Evolutionary conservation across 176 grass and related monocot genomes (phyloP), one percentile per base, ranked within the genome.

Genomic region (Eremochloa ophiuroides): DNA sequence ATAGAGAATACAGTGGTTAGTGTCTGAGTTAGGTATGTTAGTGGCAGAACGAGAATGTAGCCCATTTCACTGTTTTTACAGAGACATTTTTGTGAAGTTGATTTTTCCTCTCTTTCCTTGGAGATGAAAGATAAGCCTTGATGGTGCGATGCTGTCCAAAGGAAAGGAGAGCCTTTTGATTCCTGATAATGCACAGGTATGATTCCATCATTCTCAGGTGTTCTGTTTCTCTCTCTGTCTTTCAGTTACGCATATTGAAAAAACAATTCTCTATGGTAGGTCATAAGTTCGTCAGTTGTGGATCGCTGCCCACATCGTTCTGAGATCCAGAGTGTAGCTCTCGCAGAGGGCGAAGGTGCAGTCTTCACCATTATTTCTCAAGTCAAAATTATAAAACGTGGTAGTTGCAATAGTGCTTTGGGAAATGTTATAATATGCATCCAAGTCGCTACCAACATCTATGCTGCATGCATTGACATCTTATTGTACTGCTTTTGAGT

Each of bases 121-220:
- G 75, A 81, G 10, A 58, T 60, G 29, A 43, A 87, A 97, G 96
- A 90, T 95, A 91, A 88, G 84, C 79, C 91, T 93, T 91, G 88
- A 88, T 73, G 93, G 80, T 38, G 82, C 64, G 7, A 80, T 53
- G 16, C 35, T 91, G 73, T 89, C 88, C 29, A 93, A 47, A 81
- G 88, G 96, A 82, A 98, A 98, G 77, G 91, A 95, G 83, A 91
- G 91, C 84, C 96, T 99, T 34, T 33, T 99, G 69, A 95, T 99
- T 90, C 96, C 93, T 82, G 80, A 95, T 59, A 86, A 22, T 73
- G 82, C 96, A 64, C 66, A 95, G 82, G 93, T 99, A 53, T 56
- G 38, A 42, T 56, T 59, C 11, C 6, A 31, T 27, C 46, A 59
- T 70, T 69, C 43, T 12, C 25, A 68, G 25, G 17, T 37, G 37